Evolutionary conservation across 2,329 filamentous ascomycete species (phyloP), one percentile per base, ranked within the genome.

Genomic region (Aspergillus sclerotialis): DNA sequence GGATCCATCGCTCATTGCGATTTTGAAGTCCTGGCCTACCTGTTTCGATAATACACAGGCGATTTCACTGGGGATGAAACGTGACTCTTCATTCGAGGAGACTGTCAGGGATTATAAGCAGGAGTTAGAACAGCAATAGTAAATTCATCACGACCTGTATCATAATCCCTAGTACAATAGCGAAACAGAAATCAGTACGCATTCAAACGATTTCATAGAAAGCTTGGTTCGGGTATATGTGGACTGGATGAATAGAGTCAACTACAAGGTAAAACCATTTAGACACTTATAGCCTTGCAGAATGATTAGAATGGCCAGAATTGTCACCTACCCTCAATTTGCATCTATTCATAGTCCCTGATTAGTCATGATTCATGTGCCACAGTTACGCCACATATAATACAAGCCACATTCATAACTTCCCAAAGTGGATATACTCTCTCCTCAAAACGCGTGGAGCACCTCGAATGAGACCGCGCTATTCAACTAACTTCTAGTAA

Each of bases 41-140:
- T 65, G 65, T 23, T 76, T 76, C 45, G 71, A 77, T 52, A 74
- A 72, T 27, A 58, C 52, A 7, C 65, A 70, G 40, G 65, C 73
- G 7, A 55, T 73, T 35, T 61, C 53, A 30, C 47, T 80, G 32
- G 76, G 75, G 0, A 64, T 76, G 39, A 60, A 66, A 32, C 58
- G 62, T 28, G 75, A 78, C 47, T 54, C 63, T 36, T 68, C 64
- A 7, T 73, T 70, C 36, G 74, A 78, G 45, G 61, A 69, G 30
- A 60, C 76, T 5, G 75, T 79, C 8, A 65, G 63, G 50, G 71
- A 78, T 51, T 78, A 76, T 44, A 58, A 72, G n/a, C 57, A 68
- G 35, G 47, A 45, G 25, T 37, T 53, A 15, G 41, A 35, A 29
- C 26, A 39, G 8, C 42, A 40, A 40, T 45, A 16, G 38, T 17